Evolutionary conservation across 352 stramenopile species (phyloP), one percentile per base, ranked within the genome.

Genomic region (Pythium diclinum): DNA sequence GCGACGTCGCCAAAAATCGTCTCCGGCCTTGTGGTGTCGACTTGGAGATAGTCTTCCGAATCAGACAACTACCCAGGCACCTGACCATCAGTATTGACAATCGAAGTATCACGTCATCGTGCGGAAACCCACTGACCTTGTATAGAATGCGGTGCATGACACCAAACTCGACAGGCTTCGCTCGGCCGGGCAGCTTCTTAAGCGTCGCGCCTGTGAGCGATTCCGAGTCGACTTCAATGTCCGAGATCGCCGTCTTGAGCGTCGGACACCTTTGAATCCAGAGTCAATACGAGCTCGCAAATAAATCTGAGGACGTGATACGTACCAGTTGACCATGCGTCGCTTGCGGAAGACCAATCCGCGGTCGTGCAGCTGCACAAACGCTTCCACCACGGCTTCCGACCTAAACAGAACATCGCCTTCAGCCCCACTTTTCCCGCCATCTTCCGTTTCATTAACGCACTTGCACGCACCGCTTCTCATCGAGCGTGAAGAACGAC

Each of bases 1-100:
- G 97, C 98, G 2, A 97, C 97, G 72, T 99, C 98, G 7, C 98
- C 98, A 62, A 99, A 97, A 55, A 99, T 99, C 4, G 98, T 99
- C 76, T 99, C 98, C 0, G 97, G 97, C 56, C 98, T 79, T 0
- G 98, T 99, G 0, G 98, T 99, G 48, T 97, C 96, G 9, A 99
- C 95, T 10, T 96, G 78, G 21, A 99, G 68, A 59, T 77, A 86
- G 34, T 88, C 78, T 11, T 85, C 62, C 30, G 73, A 81, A 52
- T 81, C 84, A 14, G 73, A 79, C 3, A 94, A 36, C 69, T 87
- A 47, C 6, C 3, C 19, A 16, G 17, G 19, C 14, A 3, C 5
- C 58, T 14, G 17, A 52, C 13, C 13, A 25, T 44, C 40, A 62
- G 16, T 8, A 51, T 30, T 19, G 16, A 49, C 0, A 7, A 49